Evolutionary conservation across 164 flowering plant genomes (phyloP), one percentile per base, ranked within the genome.

Genomic region (Kingdonia uniflora): DNA sequence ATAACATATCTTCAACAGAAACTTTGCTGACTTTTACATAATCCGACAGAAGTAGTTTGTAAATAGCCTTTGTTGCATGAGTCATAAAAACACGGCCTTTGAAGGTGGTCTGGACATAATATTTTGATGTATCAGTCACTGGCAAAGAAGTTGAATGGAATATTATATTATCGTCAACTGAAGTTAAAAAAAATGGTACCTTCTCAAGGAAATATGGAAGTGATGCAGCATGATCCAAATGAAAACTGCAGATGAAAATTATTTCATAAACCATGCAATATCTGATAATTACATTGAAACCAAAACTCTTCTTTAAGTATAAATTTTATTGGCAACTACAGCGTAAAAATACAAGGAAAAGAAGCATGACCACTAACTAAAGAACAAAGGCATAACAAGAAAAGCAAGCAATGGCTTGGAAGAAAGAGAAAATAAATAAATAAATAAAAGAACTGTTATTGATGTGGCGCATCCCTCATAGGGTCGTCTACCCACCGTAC

Each of bases 191-290:
- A n/a, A n/a, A n/a, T n/a, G 4, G 35, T 55, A 87, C 97, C 97
- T 85, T 87, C 72, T 84, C 96, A 45, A 91, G 68, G 54, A 91
- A 91, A 69, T 91, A 88, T 26, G 99, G 99, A 55, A 92, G 79
- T 19, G 99, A 92, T 16, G 95, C 97, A 60, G 97, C 84, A 79
- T 92, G 99, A 74, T 92, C 99, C 80, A 92, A 71, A 68, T 92
- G 99, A 74, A 88, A 92, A 68, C 96, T 88, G 83, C 79, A 80
- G 24, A 55, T 39, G 51, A 64, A 19, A 51, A 71, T 26, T 26
- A 4, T 29, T 29, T 29, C 4, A 29, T 29, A 3, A 29, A n/a
- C n/a, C n/a, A n/a, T n/a, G n/a, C n/a, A n/a, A n/a, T n/a, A n/a
- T n/a, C n/a, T n/a, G n/a, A n/a, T n/a, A n/a, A n/a, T n/a, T n/a